Conservation (phyloP, 768 basidiomycete species). For the Termitomyces heimii region DNA sequence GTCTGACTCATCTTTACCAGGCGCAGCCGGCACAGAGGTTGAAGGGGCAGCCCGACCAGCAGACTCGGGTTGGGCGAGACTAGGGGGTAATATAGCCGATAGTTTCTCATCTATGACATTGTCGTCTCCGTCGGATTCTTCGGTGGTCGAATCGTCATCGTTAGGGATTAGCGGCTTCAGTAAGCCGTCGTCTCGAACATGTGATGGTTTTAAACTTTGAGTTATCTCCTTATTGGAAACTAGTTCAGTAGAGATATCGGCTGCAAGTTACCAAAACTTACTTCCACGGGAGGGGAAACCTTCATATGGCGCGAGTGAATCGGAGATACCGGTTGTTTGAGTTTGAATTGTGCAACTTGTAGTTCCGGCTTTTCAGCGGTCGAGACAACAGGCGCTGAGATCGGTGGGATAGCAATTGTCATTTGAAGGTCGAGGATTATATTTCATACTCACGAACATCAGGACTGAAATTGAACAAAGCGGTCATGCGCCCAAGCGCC, state of each 20-base stretch:
- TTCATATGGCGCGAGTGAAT: constrained; percentile 8
- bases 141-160: constrained; percentile 42
- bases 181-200: not conserved
- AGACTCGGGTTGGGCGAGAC: not conserved
- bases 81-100: not conserved
- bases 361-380: constrained; percentile 41
- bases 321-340: constrained; percentile 10
- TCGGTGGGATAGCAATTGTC: constrained; percentile 2
- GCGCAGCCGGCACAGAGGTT: not conserved
- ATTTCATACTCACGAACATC: constrained; percentile 51
- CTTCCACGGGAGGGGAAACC: constrained; percentile 9
- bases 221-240: constrained; percentile 3
- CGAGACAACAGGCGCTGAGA: constrained; percentile 46
- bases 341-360: constrained; percentile 12
- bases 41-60: not conserved
- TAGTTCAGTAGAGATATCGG: not conserved
- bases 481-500: constrained; percentile 63
- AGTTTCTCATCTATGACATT: constrained; percentile 14
- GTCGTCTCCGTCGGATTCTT: constrained; percentile 31
- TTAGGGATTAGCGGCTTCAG: constrained; percentile 16
- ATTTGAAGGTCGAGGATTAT: constrained; percentile 2
- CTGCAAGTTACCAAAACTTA: not conserved
- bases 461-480: constrained; percentile 60
- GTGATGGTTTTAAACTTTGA: constrained; percentile 1
- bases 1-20: constrained; percentile 25